Conservation (phyloP, 169 alveolate genomes). For the Cryptosporidium tyzzeri region DNA sequence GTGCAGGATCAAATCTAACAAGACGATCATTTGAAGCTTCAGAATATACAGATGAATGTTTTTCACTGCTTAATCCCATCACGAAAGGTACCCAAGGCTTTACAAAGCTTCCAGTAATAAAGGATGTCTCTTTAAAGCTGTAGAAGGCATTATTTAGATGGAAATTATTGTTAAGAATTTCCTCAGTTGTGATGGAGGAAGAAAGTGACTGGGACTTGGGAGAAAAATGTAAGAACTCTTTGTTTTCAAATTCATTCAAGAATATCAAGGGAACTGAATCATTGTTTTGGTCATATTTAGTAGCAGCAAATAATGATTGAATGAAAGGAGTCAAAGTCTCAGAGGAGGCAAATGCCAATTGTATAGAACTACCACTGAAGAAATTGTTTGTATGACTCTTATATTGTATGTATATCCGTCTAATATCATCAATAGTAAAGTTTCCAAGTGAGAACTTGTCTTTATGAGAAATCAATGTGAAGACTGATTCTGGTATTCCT, state of each 20-base stretch:
- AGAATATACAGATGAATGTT: neutral
- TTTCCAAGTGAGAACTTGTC: slow-evolving; percentile 28
- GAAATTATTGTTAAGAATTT: neutral
- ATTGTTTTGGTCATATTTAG: neutral
- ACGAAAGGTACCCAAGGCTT: slow-evolving; percentile 23
- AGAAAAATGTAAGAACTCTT: neutral
- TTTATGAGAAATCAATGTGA: neutral
- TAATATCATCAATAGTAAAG: neutral
- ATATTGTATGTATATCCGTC: neutral
- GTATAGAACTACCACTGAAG: neutral
- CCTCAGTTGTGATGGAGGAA: neutral
- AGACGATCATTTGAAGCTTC: slow-evolving; percentile 10
- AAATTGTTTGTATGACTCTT: neutral
- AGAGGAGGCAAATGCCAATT: neutral
- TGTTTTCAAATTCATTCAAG: neutral
- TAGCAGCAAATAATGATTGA: neutral
- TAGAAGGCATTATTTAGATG: neutral
- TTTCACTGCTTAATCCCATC: neutral
- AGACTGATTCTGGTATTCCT: slow-evolving; percentile 18
- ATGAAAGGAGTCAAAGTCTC: neutral
- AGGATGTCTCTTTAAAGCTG: neutral
- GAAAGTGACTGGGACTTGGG: slow-evolving; percentile 4
- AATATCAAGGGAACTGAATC: neutral
- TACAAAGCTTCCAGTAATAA: slow-evolving; percentile 12
- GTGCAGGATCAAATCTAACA: neutral